phyloP scores from a whole-genome alignment of 2,329 filamentous ascomycete species.

The Penicillium palitans region DNA sequence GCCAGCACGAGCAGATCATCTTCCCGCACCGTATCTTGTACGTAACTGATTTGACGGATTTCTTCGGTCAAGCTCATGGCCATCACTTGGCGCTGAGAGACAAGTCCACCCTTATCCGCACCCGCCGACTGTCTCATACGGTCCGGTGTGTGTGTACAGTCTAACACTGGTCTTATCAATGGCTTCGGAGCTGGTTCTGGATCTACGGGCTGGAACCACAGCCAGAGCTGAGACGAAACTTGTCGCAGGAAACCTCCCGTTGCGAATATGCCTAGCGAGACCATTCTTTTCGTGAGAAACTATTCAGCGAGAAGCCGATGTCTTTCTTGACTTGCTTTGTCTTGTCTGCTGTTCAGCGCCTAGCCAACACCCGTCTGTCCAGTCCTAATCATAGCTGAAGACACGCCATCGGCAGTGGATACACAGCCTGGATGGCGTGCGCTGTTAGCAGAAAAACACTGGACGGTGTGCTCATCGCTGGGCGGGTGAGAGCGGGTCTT shows the following conservation, averaged over 20 bases:
- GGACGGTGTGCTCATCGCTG: not conserved
- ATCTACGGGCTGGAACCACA: not conserved
- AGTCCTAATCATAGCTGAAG: not conserved
- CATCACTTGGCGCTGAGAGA: not conserved
- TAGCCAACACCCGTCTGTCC: not conserved
- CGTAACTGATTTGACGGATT: conserved; percentile 9
- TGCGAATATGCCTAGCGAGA: not conserved
- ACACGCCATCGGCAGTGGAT: not conserved
- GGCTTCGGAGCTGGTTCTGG: not conserved
- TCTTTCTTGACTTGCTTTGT: not conserved
- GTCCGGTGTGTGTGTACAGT: not conserved
- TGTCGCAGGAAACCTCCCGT: not conserved
- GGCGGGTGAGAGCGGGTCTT: conserved; percentile 1
- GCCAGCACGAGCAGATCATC: conserved; percentile 4
- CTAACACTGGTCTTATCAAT: not conserved
- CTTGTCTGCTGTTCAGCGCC: not conserved
- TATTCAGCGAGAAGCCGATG: not conserved
- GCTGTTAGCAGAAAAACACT: not conserved
- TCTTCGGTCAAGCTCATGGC: not conserved
- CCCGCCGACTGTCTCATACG: not conserved
- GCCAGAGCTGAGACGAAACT: not conserved
- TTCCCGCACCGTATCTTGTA: conserved; percentile 6
- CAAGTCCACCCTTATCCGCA: not conserved
- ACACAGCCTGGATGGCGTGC: not conserved
- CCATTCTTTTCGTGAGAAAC: not conserved